Evolutionary conservation across 176 grass and related monocot genomes (phyloP).

Genomic region (Chloris gayana): DNA sequence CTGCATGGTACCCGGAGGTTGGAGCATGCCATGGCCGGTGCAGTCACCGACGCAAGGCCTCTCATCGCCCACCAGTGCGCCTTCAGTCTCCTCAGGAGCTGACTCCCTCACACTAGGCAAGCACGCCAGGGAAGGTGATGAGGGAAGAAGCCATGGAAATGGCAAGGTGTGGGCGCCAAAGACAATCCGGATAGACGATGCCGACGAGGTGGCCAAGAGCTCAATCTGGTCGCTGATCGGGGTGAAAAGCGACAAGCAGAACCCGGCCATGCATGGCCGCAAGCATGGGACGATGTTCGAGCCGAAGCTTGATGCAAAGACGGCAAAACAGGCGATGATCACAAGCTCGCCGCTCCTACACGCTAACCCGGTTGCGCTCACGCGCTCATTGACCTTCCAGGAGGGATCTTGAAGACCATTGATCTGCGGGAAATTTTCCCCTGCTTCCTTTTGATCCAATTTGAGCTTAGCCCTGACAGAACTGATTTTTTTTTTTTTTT

Average conservation of each 20-base stretch:
- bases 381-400: constrained; percentile 69
- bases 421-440: constrained; percentile 16
- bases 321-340: not conserved
- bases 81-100: constrained; percentile 23
- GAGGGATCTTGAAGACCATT: constrained; percentile 55
- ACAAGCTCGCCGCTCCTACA: constrained; percentile 50
- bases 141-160: constrained; percentile 17
- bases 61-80: constrained; percentile 19
- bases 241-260: constrained; percentile 31
- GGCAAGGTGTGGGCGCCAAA: constrained; percentile 64
- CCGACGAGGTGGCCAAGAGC: constrained; percentile 68
- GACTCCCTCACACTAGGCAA: constrained; percentile 51
- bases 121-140: constrained; percentile 62
- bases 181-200: constrained; percentile 69
- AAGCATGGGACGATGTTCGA: constrained; percentile 54
- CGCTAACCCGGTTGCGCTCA: constrained; percentile 64
- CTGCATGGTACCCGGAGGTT: constrained; percentile 49
- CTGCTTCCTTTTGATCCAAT: constrained; percentile 8
- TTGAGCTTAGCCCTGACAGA: constrained; percentile 30
- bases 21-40: constrained; percentile 67
- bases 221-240: constrained; percentile 63
- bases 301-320: constrained; percentile 36
- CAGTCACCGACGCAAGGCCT: not conserved
- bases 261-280: not conserved
- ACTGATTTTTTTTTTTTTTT: constrained; percentile 40